Evolutionary conservation across 225 moss, liverwort and hornwort genomes (phyloP).

Genomic region (Sphagnum contortum): DNA sequence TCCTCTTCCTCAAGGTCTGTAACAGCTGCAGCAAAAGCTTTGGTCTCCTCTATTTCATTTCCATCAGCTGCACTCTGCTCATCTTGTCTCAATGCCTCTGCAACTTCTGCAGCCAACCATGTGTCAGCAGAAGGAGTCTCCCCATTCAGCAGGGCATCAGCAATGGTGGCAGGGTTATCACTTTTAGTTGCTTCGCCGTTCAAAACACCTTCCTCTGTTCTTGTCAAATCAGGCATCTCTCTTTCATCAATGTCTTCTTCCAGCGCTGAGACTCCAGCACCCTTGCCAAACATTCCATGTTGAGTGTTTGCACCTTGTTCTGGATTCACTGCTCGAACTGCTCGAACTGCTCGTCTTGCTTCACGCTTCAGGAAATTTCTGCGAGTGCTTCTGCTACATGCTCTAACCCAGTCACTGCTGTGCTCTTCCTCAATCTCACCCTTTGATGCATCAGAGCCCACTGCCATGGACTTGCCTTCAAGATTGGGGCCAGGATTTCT

Average conservation of each 20-base stretch:
- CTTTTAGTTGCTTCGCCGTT: no score
- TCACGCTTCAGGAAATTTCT: constrained; percentile 68
- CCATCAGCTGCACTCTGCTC: constrained; percentile 13
- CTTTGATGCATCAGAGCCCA: constrained; percentile 58
- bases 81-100: constrained; percentile 11
- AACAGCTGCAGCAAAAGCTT: constrained; percentile 33
- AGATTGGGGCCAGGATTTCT: constrained; percentile 24
- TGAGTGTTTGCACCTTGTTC: constrained; percentile 8
- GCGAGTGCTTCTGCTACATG: constrained; percentile 69
- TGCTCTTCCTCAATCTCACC: constrained; percentile 36
- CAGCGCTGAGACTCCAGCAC: neutral
- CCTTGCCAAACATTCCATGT: constrained; percentile 11
- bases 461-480: constrained; percentile 50
- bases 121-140: no score
- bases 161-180: no score
- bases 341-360: constrained; percentile 40
- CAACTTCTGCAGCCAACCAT: constrained; percentile 1
- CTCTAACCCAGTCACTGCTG: constrained; percentile 48
- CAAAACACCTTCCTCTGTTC: no score
- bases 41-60: constrained; percentile 26
- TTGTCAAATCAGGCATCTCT: no score
- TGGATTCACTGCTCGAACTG: constrained; percentile 3
- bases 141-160: no score
- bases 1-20: constrained; percentile 13
- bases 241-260: constrained; percentile 1